A percentile compares a stretch with the other conserved stretches of the same genome.
Conservation (phyloP, 495 filamentous ascomycete species). For the Oleoguttula mirabilis region DNA sequence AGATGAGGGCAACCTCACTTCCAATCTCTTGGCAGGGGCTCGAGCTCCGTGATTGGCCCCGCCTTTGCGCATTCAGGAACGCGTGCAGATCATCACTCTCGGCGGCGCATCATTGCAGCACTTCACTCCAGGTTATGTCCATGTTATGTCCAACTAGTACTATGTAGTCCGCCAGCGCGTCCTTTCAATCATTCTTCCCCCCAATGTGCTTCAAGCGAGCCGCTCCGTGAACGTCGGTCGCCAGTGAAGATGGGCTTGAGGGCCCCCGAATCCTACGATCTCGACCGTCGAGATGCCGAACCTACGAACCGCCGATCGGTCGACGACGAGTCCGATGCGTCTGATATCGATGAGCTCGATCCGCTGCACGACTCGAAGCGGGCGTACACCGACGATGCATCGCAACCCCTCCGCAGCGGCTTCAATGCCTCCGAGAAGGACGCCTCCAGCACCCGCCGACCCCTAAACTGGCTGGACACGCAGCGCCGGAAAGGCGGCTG, state of each 20-base stretch:
- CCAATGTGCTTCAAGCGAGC: too few species aligned
- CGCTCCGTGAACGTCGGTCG: too few species aligned
- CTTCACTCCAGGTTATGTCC: too few species aligned
- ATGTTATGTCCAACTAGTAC: too few species aligned
- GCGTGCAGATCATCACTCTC: too few species aligned
- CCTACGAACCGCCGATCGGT: conserved; percentile 15
- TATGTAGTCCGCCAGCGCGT: too few species aligned
- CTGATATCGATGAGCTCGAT: conserved; percentile 30
- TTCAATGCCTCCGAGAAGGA: conserved; percentile 10
- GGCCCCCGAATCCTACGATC: conserved; percentile 15
- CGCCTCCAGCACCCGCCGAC: not conserved
- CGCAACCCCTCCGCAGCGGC: conserved; percentile 11
- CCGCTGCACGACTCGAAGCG: conserved; percentile 25
- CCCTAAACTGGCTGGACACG: conserved; percentile 4
- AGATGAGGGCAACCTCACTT: too few species aligned
- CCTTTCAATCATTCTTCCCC: too few species aligned
- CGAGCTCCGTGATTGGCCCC: too few species aligned
- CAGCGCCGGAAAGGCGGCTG: conserved; percentile 1
- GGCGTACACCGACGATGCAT: conserved; percentile 16
- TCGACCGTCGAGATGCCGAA: conserved; percentile 6
- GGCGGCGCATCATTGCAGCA: too few species aligned
- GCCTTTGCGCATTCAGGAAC: too few species aligned
- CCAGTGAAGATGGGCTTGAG: conserved; percentile 11
- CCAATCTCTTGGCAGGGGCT: too few species aligned
- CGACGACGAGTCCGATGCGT: conserved; percentile 17